Base-by-base conservation (phyloP, 306 rosid species). In the Gastrolobium bilobum region DNA sequence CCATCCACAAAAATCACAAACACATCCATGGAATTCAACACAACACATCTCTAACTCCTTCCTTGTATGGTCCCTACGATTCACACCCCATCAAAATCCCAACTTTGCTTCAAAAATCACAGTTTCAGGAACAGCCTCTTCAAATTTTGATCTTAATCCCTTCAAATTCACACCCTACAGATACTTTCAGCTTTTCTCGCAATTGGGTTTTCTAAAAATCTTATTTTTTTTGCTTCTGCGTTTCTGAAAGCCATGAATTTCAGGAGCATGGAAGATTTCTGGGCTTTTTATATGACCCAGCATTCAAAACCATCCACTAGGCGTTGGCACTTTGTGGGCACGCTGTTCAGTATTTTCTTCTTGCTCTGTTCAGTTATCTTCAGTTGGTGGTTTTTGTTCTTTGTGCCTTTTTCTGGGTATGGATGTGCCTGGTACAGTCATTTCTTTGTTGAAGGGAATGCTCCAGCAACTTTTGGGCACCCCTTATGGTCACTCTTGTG, bases 341-440 rank as follows among this genome's bases (percentile, higher is more conserved):
- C 92, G 2, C 78, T 91, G 40, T 70, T 66, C 10, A 65, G 93
- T 14, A 86, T 95, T 50, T 71, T 90, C 80, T 91, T 91, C 78
- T 76, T 95, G 66, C 14, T 93, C 15, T 84, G 81, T 68, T 91
- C 99, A 0, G 4, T 91, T 59, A 20, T 93, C 3, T 85, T 88
- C 35, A 93, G 90, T 37, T 93, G 97, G 99, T 89, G 98, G 97
- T 78, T 91, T 68, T 81, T 95, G 84, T 66, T 91, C 72, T 83
- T 88, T 76, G 98, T 86, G 73, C 98, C 98, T 14, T 62, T 93
- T 3, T 84, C 89, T 76, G 97, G 96, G 14, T 93, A 95, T 87
- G 99, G 98, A 39, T 89, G 86, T 59, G 99, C 98, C 7, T 95
- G 99, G 99, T 95, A 93, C 81, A 95, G 97, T 82, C 98, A 95